Evolutionary conservation across 768 basidiomycete genomes (phyloP).

Genomic region (Leccinum rimulosum): DNA sequence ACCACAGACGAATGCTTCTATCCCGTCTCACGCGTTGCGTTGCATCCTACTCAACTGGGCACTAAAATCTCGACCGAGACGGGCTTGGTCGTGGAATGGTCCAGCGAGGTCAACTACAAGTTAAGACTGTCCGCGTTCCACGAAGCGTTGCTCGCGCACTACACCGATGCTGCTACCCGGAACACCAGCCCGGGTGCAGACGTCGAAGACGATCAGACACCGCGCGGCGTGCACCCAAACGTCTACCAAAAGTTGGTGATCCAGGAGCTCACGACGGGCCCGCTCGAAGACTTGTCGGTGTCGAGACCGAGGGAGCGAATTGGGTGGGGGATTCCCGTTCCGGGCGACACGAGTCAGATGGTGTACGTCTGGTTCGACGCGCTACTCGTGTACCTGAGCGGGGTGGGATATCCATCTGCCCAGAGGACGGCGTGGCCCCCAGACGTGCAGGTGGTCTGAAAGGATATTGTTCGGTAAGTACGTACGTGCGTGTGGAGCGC

Average conservation of each 20-base stretch:
- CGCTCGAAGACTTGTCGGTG: constrained; percentile 75
- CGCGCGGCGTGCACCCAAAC: constrained; percentile 50
- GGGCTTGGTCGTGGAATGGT: constrained; percentile 76
- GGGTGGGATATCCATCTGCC: constrained; percentile 54
- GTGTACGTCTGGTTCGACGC: constrained; percentile 98
- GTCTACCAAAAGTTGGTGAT: constrained; percentile 56
- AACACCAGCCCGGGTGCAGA: constrained; percentile 6
- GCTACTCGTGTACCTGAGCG: constrained; percentile 79
- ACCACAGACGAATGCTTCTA: constrained; percentile 93
- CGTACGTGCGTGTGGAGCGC: background rate
- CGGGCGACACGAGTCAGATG: constrained; percentile 73
- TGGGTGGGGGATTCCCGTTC: constrained; percentile 84
- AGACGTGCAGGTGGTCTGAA: constrained; percentile 85
- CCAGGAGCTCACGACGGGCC: constrained; percentile 36
- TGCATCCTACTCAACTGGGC: constrained; percentile 20
- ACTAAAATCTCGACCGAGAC: constrained; percentile 65
- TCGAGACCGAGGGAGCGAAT: constrained; percentile 76
- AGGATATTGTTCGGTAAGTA: constrained; percentile 78
- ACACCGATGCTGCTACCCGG: constrained; percentile 28
- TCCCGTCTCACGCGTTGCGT: constrained; percentile 28
- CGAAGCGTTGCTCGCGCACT: constrained; percentile 51
- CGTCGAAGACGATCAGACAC: constrained; percentile 7
- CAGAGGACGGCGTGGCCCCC: constrained; percentile 62
- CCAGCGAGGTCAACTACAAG: constrained; percentile 85
- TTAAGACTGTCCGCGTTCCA: constrained; percentile 74